phyloP scores from a whole-genome alignment of 352 stramenopile genomes.

The Globisporangium nunn region DNA sequence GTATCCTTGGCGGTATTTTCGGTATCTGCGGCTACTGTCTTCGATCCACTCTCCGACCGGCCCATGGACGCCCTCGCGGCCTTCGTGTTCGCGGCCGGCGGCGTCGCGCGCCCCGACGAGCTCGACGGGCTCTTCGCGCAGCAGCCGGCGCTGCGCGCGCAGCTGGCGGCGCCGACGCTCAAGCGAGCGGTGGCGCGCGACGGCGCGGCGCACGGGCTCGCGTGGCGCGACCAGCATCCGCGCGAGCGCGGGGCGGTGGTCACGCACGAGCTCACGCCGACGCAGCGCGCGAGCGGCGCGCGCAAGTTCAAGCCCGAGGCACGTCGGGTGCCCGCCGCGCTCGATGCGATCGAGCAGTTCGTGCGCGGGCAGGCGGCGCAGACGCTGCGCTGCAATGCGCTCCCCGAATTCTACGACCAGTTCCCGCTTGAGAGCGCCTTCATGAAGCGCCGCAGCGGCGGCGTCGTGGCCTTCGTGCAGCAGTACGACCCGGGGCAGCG shows the following conservation, averaged over 20 bases:
- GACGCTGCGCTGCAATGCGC: constrained; percentile 1
- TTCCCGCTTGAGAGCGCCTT: constrained; percentile 10
- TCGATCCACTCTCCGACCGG: too few relatives aligned
- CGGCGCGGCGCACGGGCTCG: constrained; percentile 4
- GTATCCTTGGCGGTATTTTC: too few relatives aligned
- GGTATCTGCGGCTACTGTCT: not conserved
- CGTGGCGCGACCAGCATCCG: constrained; percentile 4
- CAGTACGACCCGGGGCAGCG: constrained; percentile 7
- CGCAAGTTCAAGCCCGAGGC: constrained; percentile 1
- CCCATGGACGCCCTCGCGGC: constrained; percentile 8
- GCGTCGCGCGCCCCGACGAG: constrained; percentile 6
- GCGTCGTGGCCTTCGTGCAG: constrained; percentile 5
- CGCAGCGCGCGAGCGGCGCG: not conserved
- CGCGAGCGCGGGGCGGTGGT: constrained; percentile 1
- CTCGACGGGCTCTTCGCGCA: constrained; percentile 15
- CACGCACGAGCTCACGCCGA: constrained; percentile 1
- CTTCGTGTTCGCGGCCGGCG: constrained; percentile 13
- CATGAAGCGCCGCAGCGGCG: constrained; percentile 11
- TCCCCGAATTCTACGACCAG: constrained; percentile 7
- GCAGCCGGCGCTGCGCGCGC: not conserved
- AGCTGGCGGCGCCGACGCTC: constrained; percentile 1
- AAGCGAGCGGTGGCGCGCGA: constrained; percentile 6
- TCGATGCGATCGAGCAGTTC: constrained; percentile 3
- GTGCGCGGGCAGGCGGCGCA: not conserved
- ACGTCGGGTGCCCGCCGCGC: constrained; percentile 2